These are phyloP conservation scores for Massarina eburnea DNA, from an alignment of 2,329 filamentous ascomycete genomes.

Conservation along the genomic window DNA sequence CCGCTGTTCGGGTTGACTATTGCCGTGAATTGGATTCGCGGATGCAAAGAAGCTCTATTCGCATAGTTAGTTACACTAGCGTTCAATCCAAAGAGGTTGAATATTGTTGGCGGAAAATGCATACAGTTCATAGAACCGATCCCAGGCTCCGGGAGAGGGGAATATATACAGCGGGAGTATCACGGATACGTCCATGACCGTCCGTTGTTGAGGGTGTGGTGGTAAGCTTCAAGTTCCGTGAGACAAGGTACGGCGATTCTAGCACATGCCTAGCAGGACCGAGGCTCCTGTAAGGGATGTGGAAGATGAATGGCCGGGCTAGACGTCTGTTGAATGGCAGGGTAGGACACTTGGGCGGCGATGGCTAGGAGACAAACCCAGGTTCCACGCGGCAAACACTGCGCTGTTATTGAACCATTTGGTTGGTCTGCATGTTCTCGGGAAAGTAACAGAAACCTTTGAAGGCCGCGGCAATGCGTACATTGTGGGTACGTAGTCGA, in stretches of 20 bases:
- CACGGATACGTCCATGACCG: constrained; percentile 34
- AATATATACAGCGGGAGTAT: constrained; percentile 55
- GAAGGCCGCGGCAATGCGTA: constrained; percentile 24
- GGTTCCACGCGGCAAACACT: constrained; percentile 16
- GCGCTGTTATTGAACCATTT: constrained; percentile 15
- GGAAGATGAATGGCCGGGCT: constrained; percentile 8
- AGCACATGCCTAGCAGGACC: background rate
- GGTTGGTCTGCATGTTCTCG: constrained; percentile 21
- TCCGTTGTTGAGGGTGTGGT: constrained; percentile 5
- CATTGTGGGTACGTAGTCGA: constrained; percentile 28
- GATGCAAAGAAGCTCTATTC: constrained; percentile 31
- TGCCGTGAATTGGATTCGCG: constrained; percentile 52
- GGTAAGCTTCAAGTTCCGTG: background rate
- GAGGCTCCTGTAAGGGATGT: constrained; percentile 5
- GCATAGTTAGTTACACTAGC: constrained; percentile 15
- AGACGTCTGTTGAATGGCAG: constrained; percentile 4
- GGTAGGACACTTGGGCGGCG: constrained; percentile 17
- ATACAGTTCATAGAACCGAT: constrained; percentile 49
- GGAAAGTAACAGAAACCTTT: constrained; percentile 19
- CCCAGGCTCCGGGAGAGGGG: constrained; percentile 50
- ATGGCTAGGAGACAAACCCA: constrained; percentile 12
- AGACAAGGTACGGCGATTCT: background rate
- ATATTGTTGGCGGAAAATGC: constrained; percentile 3
- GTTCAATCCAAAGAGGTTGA: constrained; percentile 2
- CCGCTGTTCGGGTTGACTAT: constrained; percentile 53